Evolutionary conservation across 2,329 filamentous ascomycete genomes (phyloP).

Genomic region (Phialophora chinensis): DNA sequence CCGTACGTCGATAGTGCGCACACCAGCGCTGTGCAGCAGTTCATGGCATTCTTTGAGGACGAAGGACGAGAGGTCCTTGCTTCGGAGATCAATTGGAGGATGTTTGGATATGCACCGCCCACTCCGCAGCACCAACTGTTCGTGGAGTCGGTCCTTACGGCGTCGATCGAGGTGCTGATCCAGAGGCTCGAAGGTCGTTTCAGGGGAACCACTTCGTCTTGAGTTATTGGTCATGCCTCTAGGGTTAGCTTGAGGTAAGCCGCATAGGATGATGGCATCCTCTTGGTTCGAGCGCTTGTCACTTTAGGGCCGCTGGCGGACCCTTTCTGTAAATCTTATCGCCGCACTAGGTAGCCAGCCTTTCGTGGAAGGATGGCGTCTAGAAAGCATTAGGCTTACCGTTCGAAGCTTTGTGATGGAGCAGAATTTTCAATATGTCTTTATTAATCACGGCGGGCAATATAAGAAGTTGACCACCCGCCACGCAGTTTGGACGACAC

Average conservation of each 20-base stretch:
- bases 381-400: not conserved
- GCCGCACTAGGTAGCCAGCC: not conserved
- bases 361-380: not conserved
- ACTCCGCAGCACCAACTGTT: slow-evolving; percentile 1
- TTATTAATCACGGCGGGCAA: not conserved
- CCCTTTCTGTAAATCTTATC: not conserved
- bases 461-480: not conserved
- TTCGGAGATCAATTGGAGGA: slow-evolving; percentile 10
- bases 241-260: not conserved
- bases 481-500: not conserved
- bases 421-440: not conserved
- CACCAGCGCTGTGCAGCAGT: slow-evolving; percentile 13
- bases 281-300: not conserved
- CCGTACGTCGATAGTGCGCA: slow-evolving; percentile 24
- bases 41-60: slow-evolving; percentile 19
- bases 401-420: not conserved
- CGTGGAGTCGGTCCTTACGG: slow-evolving; percentile 3
- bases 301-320: not conserved
- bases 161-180: not conserved
- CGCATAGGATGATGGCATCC: not conserved
- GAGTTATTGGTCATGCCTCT: not conserved
- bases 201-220: not conserved
- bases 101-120: not conserved
- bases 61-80: slow-evolving; percentile 9
- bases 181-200: not conserved